These are phyloP conservation scores for Salvia hispanica DNA, from an alignment of 257 asterid species.

Conservation along the genomic window DNA sequence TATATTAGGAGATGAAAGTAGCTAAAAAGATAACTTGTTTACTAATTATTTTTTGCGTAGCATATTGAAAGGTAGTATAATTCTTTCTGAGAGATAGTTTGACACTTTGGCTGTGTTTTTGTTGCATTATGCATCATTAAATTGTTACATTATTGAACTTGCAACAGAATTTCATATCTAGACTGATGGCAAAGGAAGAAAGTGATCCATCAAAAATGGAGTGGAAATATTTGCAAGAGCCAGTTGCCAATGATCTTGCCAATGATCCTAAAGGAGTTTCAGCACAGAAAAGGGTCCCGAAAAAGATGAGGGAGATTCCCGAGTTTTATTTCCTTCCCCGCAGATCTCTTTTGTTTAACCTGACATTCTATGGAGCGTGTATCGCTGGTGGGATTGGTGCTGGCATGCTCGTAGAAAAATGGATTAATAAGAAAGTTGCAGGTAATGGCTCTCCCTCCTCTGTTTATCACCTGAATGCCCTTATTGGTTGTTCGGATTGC, in stretches of 20 bases:
- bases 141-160: slow-evolving; percentile 22
- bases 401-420: slow-evolving; percentile 74
- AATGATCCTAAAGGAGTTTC: slow-evolving; percentile 36
- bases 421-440: slow-evolving; percentile 81
- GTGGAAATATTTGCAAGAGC: slow-evolving; percentile 61
- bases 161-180: slow-evolving; percentile 8
- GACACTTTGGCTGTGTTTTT: neutral
- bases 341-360: slow-evolving; percentile 47
- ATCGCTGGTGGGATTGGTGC: slow-evolving; percentile 88
- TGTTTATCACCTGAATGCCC: neutral
- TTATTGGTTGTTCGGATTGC: too few relatives aligned
- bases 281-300: slow-evolving; percentile 67
- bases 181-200: too few relatives aligned
- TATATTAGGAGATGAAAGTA: too few relatives aligned
- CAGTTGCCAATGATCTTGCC: slow-evolving; percentile 22
- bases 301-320: slow-evolving; percentile 71
- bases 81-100: too few relatives aligned
- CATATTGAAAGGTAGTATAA: too few relatives aligned
- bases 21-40: too few relatives aligned
- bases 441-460: slow-evolving; percentile 44
- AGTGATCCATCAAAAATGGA: slow-evolving; percentile 51
- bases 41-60: too few relatives aligned
- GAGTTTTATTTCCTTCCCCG: slow-evolving; percentile 83
- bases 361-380: slow-evolving; percentile 61
- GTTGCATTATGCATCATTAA: neutral